Percentiles rank a stretch among this genome's conserved stretches.
phyloP scores from a whole-genome alignment of 805 yeast genomes.

The Teunomyces atbi region DNA sequence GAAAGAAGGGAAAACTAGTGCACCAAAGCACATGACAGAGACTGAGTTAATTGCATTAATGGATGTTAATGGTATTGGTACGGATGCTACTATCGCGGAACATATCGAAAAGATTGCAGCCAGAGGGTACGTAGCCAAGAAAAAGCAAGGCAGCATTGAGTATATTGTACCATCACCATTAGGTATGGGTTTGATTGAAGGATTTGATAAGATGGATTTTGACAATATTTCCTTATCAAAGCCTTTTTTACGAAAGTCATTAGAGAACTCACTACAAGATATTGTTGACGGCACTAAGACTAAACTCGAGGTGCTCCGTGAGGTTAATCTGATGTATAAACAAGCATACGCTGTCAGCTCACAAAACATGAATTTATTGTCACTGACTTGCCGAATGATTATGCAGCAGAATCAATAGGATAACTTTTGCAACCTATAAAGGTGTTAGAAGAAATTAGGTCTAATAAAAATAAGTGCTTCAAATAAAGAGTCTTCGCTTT shows the following conservation, averaged over 20 bases:
- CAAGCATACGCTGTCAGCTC: conserved; percentile 56
- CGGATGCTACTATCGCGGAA: conserved; percentile 98
- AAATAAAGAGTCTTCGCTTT: too few relatives aligned
- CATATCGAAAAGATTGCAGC: conserved; percentile 79
- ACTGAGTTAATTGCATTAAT: conserved; percentile 86
- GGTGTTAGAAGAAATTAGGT: too few relatives aligned
- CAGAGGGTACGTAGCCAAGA: conserved; percentile 64
- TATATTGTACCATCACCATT: conserved; percentile 72
- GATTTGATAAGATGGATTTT: conserved; percentile 76
- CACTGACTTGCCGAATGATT: conserved; percentile 18
- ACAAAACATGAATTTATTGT: conserved; percentile 37
- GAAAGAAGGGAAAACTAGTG: conserved; percentile 70
- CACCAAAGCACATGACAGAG: conserved; percentile 87
- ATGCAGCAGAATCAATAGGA: conserved; percentile 7
- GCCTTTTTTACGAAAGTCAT: conserved; percentile 76
- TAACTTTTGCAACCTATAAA: not conserved
- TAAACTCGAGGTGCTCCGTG: conserved; percentile 52
- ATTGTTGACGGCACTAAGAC: conserved; percentile 65
- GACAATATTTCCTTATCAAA: conserved; percentile 75
- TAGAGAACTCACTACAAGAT: conserved; percentile 64
- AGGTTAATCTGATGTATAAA: conserved; percentile 55
- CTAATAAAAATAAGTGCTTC: too few relatives aligned
- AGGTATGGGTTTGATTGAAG: conserved; percentile 86
- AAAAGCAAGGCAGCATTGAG: conserved; percentile 34
- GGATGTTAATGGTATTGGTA: conserved; percentile 98